phyloP scores from a whole-genome alignment of 148 eudicot genomes.

The Chenopodium quinoa region DNA sequence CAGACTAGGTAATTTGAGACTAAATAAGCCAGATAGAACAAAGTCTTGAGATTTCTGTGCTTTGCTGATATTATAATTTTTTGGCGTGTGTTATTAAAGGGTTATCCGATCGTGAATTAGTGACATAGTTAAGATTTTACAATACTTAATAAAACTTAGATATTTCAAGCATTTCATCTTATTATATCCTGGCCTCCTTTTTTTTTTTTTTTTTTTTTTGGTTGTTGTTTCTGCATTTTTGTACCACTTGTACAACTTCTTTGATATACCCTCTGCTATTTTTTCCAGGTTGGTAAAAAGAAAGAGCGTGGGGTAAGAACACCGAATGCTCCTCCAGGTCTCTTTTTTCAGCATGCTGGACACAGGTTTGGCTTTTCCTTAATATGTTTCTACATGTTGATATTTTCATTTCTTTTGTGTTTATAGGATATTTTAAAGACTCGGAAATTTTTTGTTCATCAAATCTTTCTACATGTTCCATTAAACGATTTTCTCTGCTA shows the following conservation, averaged over 20 bases:
- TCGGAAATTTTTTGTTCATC: not conserved
- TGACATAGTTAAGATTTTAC: not conserved
- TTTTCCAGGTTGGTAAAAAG: conserved; percentile 67
- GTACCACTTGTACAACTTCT: not conserved
- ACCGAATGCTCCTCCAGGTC: conserved; percentile 63
- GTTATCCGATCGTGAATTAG: not conserved
- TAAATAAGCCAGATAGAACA: too few species aligned
- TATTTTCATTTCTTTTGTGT: not conserved
- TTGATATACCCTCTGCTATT: conserved; percentile 2
- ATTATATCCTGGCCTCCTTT: not conserved
- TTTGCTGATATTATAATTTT: not conserved
- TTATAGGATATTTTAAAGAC: not conserved
- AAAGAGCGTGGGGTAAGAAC: conserved; percentile 44
- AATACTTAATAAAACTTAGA: not conserved
- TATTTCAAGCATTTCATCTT: not conserved
- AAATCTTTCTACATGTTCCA: not conserved
- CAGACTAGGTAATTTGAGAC: too few species aligned
- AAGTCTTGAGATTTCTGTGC: not conserved
- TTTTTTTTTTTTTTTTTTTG: not conserved
- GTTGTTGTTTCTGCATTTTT: not conserved
- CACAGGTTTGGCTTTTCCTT: conserved; percentile 60
- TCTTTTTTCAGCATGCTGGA: conserved; percentile 90
- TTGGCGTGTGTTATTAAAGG: not conserved
- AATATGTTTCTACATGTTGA: not conserved
- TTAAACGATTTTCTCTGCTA: not conserved